These are phyloP conservation scores for Graphilbum fragrans DNA, from an alignment of 2,329 filamentous ascomycete genomes.

Conservation along the genomic window DNA sequence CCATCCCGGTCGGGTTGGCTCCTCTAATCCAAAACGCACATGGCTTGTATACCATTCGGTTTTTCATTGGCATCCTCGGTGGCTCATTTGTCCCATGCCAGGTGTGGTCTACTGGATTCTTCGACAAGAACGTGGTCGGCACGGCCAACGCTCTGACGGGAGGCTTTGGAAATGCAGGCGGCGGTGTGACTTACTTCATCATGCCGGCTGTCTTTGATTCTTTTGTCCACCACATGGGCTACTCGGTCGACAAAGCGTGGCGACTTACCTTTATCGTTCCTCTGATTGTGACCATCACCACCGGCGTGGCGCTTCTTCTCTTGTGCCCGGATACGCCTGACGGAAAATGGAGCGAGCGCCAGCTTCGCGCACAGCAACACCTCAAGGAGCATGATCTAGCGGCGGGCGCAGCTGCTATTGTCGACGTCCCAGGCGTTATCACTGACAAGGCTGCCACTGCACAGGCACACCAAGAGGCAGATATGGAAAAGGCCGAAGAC, in stretches of 20 bases:
- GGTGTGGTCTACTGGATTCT: conserved; percentile 88
- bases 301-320: conserved; percentile 57
- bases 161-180: conserved; percentile 78
- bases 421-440: background rate
- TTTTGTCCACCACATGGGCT: conserved; percentile 44
- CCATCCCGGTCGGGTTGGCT: conserved; percentile 71
- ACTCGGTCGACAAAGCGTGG: conserved; percentile 63
- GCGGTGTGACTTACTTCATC: conserved; percentile 84
- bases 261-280: conserved; percentile 76
- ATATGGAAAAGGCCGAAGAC: background rate
- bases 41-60: conserved; percentile 61
- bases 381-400: conserved; percentile 30
- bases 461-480: background rate
- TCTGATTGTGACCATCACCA: conserved; percentile 58
- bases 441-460: too few relatives aligned
- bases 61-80: conserved; percentile 72
- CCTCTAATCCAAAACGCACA: conserved; percentile 58
- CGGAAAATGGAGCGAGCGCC: conserved; percentile 68
- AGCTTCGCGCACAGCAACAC: conserved; percentile 42
- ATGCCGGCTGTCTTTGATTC: conserved; percentile 87
- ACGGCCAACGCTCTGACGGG: conserved; percentile 78
- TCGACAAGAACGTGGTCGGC: conserved; percentile 83
- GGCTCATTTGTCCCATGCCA: conserved; percentile 76
- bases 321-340: conserved; percentile 73
- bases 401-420: background rate